Evolutionary conservation across 495 filamentous ascomycete species (phyloP), one percentile per base, ranked within the genome.

Genomic region (Podospora didyma): DNA sequence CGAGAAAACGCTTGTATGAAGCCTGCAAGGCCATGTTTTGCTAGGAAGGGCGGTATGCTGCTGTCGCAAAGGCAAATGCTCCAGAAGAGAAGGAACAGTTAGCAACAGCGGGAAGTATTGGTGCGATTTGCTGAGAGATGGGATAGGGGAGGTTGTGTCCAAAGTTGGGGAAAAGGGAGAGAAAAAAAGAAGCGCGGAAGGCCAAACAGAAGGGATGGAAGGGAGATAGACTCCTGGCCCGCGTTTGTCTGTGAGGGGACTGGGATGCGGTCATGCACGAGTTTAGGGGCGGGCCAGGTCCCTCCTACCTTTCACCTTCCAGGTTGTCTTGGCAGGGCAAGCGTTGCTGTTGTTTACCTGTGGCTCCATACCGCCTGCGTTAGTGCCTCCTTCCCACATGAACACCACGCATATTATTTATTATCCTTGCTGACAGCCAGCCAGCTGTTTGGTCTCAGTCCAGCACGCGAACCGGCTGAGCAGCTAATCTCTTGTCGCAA

Each of bases 1-100:
- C 81, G 48, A 96, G 82, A 71, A 92, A 96, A 68, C 81, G 79
- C 78, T 86, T 78, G 78, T 97, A 97, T 53, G 80, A 64, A 52
- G 69, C 57, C 52, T 71, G 66, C 51, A 71, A 42, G 56, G 67
- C 63, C 67, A 69, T 72, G 49, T 57, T 44, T 42, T 20, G 21
- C 14, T 41, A 17, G 26, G 7, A 21, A 31, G 39, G 14, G 23
- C n/a, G n/a, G n/a, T n/a, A n/a, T n/a, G n/a, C 4, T 34, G 16
- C 19, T 37, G 31, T 3, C 26, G 26, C 26, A 31, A 31, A 31
- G 26, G 26, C 26, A 31, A n/a, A 31, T 31, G 26, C 4, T 31
- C 26, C 9, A 9, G 26, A 31, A 31, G 26, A 31, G 26, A 9
- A 31, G 9, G 26, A 3, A 31, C 4, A 31, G 26, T 3, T 9